Conservation (phyloP, 176 grass and related monocot genomes). For the Eremochloa ophiuroides region DNA sequence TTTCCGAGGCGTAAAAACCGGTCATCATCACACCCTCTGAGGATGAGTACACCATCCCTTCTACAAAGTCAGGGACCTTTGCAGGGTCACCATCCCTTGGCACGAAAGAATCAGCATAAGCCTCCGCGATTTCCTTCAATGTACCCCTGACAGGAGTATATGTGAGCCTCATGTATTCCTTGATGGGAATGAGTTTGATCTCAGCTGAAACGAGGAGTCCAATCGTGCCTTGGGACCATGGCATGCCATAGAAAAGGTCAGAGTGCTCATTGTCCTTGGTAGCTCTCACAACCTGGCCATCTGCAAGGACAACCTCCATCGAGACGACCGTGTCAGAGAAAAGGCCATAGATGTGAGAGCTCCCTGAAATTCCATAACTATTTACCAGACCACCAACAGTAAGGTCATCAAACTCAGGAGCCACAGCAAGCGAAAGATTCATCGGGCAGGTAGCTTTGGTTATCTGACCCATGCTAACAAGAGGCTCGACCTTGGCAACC, state of each 20-base stretch:
- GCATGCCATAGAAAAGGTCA: slow-evolving; percentile 83
- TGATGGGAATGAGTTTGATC: slow-evolving; percentile 79
- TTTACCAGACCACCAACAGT: slow-evolving; percentile 92
- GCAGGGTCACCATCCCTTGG: slow-evolving; percentile 68
- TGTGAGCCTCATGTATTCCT: slow-evolving; percentile 91
- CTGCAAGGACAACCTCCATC: slow-evolving; percentile 76
- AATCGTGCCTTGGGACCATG: slow-evolving; percentile 96
- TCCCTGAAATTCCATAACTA: slow-evolving; percentile 82
- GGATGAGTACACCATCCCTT: slow-evolving; percentile 71
- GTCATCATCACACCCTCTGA: slow-evolving; percentile 88
- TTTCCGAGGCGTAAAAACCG: slow-evolving; percentile 74
- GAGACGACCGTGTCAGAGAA: slow-evolving; percentile 85
- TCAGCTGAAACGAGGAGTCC: slow-evolving; percentile 81
- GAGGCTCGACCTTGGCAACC: slow-evolving; percentile 75
- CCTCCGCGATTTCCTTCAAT: slow-evolving; percentile 62
- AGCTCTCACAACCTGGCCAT: slow-evolving; percentile 72
- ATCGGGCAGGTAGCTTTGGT: slow-evolving; percentile 66
- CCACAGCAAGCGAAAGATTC: slow-evolving; percentile 73
- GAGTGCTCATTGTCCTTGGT: slow-evolving; percentile 90
- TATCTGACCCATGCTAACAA: slow-evolving; percentile 96
- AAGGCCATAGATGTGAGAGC: slow-evolving; percentile 86
- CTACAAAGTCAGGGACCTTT: slow-evolving; percentile 95
- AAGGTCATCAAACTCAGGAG: slow-evolving; percentile 89
- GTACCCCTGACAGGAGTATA: slow-evolving; percentile 56
- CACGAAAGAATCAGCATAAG: slow-evolving; percentile 66